Evolutionary conservation across 257 asterid genomes (phyloP).

Genomic region (Lithospermum erythrorhizon): DNA sequence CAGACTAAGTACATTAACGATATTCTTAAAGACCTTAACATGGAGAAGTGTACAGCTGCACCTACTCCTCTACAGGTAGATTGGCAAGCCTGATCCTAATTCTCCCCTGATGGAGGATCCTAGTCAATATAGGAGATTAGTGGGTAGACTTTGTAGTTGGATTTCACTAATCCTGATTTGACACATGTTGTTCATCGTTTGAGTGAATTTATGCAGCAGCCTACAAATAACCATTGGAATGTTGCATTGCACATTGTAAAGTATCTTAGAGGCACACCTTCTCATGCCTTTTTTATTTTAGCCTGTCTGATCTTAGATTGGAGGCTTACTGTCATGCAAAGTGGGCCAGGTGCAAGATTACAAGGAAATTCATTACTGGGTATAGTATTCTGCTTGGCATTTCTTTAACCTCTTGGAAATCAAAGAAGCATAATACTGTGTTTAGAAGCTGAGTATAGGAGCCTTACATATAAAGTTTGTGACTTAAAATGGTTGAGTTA

Average conservation of each 20-base stretch:
- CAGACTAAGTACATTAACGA: no score
- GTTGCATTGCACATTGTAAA: neutral
- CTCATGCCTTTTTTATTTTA: neutral
- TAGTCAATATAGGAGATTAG: no score
- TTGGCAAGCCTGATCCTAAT: no score
- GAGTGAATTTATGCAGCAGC: conserved; percentile 3
- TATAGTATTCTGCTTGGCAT: conserved; percentile 2
- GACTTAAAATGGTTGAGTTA: neutral
- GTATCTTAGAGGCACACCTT: neutral
- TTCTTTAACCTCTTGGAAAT: conserved; percentile 1
- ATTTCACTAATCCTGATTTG: conserved; percentile 1
- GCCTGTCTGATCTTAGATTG: neutral
- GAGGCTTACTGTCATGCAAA: conserved; percentile 4
- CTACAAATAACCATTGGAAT: conserved; percentile 2
- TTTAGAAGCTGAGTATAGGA: conserved; percentile 4
- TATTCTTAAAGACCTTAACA: no score
- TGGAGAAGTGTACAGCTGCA: no score
- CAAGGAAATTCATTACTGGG: conserved; percentile 2
- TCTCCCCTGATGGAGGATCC: no score
- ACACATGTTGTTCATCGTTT: neutral
- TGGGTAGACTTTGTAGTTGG: no score
- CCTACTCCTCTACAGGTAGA: no score
- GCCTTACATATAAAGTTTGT: conserved; percentile 1
- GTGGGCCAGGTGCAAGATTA: neutral
- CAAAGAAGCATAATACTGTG: neutral